Percentiles rank a stretch among this genome's conserved stretches.
These are phyloP conservation scores for Melanogaster broomeanus DNA, from an alignment of 768 basidiomycete genomes.

Conservation along the genomic window DNA sequence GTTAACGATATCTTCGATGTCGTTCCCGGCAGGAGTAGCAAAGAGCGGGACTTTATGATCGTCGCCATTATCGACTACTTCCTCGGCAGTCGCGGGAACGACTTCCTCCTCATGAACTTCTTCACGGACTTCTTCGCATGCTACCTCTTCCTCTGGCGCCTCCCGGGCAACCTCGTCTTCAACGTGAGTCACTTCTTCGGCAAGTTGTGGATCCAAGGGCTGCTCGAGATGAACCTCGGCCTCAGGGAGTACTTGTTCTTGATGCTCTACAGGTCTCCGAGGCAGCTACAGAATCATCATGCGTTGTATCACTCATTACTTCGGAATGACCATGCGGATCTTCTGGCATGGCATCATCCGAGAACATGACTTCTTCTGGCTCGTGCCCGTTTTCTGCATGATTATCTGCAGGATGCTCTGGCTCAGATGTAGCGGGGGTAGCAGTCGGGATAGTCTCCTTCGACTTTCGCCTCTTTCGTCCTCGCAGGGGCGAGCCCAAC, in stretches of 20 bases:
- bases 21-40: constrained; percentile 30
- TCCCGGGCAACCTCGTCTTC: constrained; percentile 5
- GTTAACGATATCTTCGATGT: constrained; percentile 67
- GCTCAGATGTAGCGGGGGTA: constrained; percentile 20
- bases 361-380: constrained; percentile 11
- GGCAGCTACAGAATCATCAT: constrained; percentile 8
- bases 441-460: constrained; percentile 17
- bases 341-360: constrained; percentile 20
- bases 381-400: constrained; percentile 28
- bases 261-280: constrained; percentile 6
- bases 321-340: constrained; percentile 17
- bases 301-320: constrained; percentile 7
- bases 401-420: constrained; percentile 20
- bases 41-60: background rate
- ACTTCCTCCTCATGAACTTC: constrained; percentile 10
- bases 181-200: constrained; percentile 7
- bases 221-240: constrained; percentile 13
- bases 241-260: constrained; percentile 10
- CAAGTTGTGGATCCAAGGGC: background rate
- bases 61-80: constrained; percentile 12
- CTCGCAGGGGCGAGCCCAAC: constrained; percentile 28
- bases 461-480: constrained; percentile 19
- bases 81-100: constrained; percentile 5
- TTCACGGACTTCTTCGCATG: constrained; percentile 7
- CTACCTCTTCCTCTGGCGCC: constrained; percentile 7